A percentile compares a stretch with the other conserved stretches of the same genome.
Evolutionary conservation across 192 early-diverging fungal species (phyloP).

Genomic region (Rhizophagus clarus): DNA sequence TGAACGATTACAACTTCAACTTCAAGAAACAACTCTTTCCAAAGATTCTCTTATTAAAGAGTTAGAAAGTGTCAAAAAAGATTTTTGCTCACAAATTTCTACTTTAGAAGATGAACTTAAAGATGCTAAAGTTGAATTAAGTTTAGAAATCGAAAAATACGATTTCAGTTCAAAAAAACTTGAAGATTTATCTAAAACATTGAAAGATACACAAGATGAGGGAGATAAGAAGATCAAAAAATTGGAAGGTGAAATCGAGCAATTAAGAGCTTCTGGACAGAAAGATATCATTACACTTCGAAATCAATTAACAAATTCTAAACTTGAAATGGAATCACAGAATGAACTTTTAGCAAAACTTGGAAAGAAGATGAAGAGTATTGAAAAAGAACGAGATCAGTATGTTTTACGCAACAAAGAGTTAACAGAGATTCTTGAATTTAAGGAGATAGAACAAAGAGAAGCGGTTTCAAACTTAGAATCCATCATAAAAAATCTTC

Average conservation of each 20-base stretch:
- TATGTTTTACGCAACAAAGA: not conserved
- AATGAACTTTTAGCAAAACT: slow-evolving; percentile 23
- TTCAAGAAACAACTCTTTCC: not conserved
- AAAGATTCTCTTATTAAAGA: slow-evolving; percentile 10
- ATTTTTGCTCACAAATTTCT: not conserved
- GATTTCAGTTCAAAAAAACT: not conserved
- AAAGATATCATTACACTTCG: not conserved
- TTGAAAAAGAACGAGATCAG: slow-evolving; percentile 20
- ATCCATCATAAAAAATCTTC: not conserved
- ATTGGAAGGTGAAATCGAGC: slow-evolving; percentile 11
- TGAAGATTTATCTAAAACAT: slow-evolving; percentile 12
- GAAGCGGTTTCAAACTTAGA: slow-evolving; percentile 9
- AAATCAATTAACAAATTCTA: slow-evolving; percentile 6
- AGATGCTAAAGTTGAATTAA: not conserved
- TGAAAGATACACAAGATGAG: slow-evolving; percentile 7
- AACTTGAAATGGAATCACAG: slow-evolving; percentile 6
- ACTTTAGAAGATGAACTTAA: slow-evolving; percentile 14
- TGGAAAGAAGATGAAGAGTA: not conserved
- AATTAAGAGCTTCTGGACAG: not conserved
- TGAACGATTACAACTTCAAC: not conserved
- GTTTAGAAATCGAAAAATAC: no score
- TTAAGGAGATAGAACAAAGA: not conserved
- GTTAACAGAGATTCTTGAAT: not conserved
- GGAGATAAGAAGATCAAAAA: not conserved
- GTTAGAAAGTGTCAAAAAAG: not conserved